phyloP scores from a whole-genome alignment of 1,284 basidiomycete genomes.

The Trichosporon sp. region DNA sequence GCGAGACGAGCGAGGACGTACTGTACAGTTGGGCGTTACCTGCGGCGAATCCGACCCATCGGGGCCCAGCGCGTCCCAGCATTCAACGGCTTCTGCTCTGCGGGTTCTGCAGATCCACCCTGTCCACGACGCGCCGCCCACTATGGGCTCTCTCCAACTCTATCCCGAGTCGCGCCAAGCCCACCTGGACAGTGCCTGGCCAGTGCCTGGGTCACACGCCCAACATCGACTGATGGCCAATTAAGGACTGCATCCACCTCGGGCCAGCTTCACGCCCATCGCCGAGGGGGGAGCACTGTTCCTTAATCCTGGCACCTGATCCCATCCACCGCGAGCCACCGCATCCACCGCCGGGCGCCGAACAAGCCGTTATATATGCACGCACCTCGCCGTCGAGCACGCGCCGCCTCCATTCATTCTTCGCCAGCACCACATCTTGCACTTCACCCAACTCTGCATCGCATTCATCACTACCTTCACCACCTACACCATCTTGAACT shows the following conservation, averaged over 20 bases:
- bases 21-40: not conserved
- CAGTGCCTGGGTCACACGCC: slow-evolving; percentile 4
- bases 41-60: not conserved
- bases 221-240: not conserved
- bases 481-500: too few relatives aligned
- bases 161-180: not conserved
- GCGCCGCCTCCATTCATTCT: not conserved
- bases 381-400: not conserved
- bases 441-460: not conserved
- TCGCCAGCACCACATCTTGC: not conserved
- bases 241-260: not conserved
- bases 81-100: too few relatives aligned
- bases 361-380: slow-evolving; percentile 5
- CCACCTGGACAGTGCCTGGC: not conserved
- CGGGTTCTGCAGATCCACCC: not conserved
- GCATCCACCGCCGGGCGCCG: not conserved
- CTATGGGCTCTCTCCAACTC: too few relatives aligned
- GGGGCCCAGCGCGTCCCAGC: too few relatives aligned
- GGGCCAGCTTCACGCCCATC: not conserved
- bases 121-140: too few relatives aligned
- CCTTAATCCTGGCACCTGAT: not conserved
- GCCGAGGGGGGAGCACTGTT: not conserved
- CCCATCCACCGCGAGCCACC: too few relatives aligned
- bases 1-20: not conserved
- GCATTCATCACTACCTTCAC: not conserved